A percentile compares a stretch with the other conserved stretches of the same genome.
Conservation (phyloP, 2,329 filamentous ascomycete genomes). For the Chaetothyriales sp. region DNA sequence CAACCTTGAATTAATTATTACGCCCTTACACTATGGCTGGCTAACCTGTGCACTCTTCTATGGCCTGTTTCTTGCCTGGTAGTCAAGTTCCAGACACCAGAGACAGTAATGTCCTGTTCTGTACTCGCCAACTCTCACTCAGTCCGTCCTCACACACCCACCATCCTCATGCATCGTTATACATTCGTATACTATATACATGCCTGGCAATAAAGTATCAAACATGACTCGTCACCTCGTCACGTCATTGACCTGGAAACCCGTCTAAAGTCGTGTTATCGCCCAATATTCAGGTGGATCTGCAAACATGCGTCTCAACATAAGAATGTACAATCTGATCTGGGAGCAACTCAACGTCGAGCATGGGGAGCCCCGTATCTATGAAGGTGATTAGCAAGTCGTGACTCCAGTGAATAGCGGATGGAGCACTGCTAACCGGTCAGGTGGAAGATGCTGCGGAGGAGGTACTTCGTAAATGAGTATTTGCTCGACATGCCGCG, state of each 20-base stretch:
- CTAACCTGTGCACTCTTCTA: neutral
- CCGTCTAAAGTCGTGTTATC: neutral
- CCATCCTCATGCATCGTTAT: neutral
- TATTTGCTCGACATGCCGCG: neutral
- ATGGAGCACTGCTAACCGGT: neutral
- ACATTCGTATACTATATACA: neutral
- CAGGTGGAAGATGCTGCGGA: neutral
- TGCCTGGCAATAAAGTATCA: neutral
- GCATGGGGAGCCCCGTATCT: neutral
- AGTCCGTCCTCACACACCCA: neutral
- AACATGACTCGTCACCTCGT: neutral
- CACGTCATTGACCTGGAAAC: neutral
- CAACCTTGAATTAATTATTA: neutral
- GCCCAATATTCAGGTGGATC: no score
- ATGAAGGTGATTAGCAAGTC: neutral
- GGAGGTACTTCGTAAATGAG: neutral
- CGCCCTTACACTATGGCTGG: neutral
- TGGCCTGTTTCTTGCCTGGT: neutral
- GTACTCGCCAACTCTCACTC: neutral
- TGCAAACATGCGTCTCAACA: neutral
- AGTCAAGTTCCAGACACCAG: no score
- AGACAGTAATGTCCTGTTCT: neutral
- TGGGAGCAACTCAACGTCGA: neutral
- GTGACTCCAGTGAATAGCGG: neutral
- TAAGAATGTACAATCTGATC: neutral